These are phyloP conservation scores for Flueggea neowawraea DNA, from an alignment of 441 rosid genomes.

Conservation along the genomic window DNA sequence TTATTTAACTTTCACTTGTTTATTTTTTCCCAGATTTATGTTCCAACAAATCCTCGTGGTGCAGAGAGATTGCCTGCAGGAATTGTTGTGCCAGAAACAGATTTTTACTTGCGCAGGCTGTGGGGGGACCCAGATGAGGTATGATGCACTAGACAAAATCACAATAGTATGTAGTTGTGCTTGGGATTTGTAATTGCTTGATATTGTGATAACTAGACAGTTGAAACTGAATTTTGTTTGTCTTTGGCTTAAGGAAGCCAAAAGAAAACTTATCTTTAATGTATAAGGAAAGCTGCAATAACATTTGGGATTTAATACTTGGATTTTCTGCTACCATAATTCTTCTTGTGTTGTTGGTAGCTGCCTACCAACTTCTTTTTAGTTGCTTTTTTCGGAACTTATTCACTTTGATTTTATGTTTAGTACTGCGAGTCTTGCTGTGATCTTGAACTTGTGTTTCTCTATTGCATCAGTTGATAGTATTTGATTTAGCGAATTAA, in stretches of 20 bases:
- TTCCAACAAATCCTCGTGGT: slow-evolving; percentile 85
- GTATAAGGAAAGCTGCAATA: neutral
- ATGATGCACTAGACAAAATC: slow-evolving; percentile 8
- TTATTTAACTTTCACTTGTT: slow-evolving; percentile 12
- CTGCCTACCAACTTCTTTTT: no score
- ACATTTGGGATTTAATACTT: no score
- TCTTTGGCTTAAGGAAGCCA: neutral
- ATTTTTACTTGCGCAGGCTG: slow-evolving; percentile 77
- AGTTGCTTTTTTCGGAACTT: no score
- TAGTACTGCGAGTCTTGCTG: no score
- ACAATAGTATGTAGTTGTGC: neutral
- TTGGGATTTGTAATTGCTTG: slow-evolving; percentile 1
- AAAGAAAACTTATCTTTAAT: neutral
- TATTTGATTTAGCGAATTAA: no score
- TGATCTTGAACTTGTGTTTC: no score
- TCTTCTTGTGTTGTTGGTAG: no score
- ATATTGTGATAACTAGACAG: neutral
- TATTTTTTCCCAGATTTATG: slow-evolving; percentile 58
- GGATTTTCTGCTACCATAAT: no score
- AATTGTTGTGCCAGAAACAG: slow-evolving; percentile 73
- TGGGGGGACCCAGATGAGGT: slow-evolving; percentile 98
- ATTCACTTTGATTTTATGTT: no score
- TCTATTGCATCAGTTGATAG: no score
- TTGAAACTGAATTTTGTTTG: neutral
- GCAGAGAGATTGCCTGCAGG: slow-evolving; percentile 91